These are phyloP conservation scores for Pinus albicaulis DNA, from an alignment of 75 land plant species.

Conservation along the genomic window DNA sequence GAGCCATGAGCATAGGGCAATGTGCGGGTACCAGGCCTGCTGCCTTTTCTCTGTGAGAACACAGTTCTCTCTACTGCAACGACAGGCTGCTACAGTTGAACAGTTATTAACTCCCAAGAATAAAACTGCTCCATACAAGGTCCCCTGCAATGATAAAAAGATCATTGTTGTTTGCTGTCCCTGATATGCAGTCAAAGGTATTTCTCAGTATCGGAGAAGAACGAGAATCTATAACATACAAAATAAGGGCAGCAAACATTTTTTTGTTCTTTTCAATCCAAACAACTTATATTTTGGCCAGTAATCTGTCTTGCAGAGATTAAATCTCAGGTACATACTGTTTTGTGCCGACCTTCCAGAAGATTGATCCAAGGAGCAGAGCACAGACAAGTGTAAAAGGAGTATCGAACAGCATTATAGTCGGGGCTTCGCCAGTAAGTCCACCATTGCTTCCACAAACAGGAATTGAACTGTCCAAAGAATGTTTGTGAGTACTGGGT, in stretches of 20 bases:
- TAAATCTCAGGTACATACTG: slow-evolving; percentile 22
- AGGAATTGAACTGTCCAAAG: slow-evolving; percentile 59
- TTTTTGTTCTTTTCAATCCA: no score
- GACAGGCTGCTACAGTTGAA: slow-evolving; percentile 84
- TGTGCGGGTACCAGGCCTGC: slow-evolving; percentile 93
- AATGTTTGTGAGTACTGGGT: slow-evolving; percentile 46
- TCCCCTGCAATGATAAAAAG: slow-evolving; percentile 54
- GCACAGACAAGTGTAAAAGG: slow-evolving; percentile 59
- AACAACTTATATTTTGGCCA: not conserved
- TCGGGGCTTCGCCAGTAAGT: slow-evolving; percentile 90
- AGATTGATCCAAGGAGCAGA: slow-evolving; percentile 66
- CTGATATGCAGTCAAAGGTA: slow-evolving; percentile 12
- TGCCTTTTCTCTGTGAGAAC: slow-evolving; percentile 74
- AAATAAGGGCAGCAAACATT: not conserved
- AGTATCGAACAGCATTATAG: slow-evolving; percentile 66
- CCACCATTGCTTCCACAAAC: slow-evolving; percentile 78
- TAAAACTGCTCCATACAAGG: slow-evolving; percentile 69
- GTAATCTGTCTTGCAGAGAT: not conserved
- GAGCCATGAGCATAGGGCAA: slow-evolving; percentile 89
- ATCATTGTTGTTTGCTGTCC: slow-evolving; percentile 19
- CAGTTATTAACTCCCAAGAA: slow-evolving; percentile 90
- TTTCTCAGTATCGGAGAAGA: not conserved
- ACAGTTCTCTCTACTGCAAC: slow-evolving; percentile 73
- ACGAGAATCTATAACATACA: not conserved
- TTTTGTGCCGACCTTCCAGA: slow-evolving; percentile 62